A percentile compares a stretch with the other conserved stretches of the same genome.
Evolutionary conservation across 169 alveolate genomes (phyloP).

Genomic region (Cryptosporidium ryanae): DNA sequence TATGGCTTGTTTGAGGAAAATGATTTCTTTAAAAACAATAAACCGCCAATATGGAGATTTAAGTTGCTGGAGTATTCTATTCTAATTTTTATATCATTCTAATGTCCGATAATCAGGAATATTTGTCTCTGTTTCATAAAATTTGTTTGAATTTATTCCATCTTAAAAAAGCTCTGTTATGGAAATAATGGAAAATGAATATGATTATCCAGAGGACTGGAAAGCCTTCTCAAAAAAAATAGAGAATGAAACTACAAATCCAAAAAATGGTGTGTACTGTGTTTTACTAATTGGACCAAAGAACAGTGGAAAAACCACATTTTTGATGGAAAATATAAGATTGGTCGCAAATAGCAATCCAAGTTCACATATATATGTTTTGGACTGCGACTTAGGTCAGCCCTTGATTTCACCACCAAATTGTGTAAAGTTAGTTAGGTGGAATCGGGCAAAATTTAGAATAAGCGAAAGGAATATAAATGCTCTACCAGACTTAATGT

Average conservation of each 20-base stretch:
- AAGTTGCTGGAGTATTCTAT: no score
- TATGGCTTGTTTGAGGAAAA: no score
- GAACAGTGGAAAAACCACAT: constrained; percentile 67
- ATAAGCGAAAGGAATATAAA: constrained; percentile 23
- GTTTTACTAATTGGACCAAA: constrained; percentile 60
- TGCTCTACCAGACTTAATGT: constrained; percentile 49
- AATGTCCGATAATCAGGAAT: no score
- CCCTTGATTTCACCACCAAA: constrained; percentile 48
- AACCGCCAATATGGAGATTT: no score
- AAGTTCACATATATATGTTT: constrained; percentile 6
- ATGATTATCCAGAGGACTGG: constrained; percentile 40
- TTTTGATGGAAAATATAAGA: constrained; percentile 9
- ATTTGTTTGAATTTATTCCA: no score
- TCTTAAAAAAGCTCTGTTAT: no score
- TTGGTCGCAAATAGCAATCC: not conserved
- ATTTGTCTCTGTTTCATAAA: no score
- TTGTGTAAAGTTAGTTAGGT: constrained; percentile 51
- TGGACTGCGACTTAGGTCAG: constrained; percentile 72
- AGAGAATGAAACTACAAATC: constrained; percentile 2
- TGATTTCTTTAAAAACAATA: no score
- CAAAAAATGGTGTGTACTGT: not conserved
- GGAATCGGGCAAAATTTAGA: constrained; percentile 7
- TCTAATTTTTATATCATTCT: no score
- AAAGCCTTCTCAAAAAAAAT: constrained; percentile 1
- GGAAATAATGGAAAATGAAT: no score